These are phyloP conservation scores for Aspergillus fructus DNA, from an alignment of 2,329 filamentous ascomycete species.

Conservation along the genomic window DNA sequence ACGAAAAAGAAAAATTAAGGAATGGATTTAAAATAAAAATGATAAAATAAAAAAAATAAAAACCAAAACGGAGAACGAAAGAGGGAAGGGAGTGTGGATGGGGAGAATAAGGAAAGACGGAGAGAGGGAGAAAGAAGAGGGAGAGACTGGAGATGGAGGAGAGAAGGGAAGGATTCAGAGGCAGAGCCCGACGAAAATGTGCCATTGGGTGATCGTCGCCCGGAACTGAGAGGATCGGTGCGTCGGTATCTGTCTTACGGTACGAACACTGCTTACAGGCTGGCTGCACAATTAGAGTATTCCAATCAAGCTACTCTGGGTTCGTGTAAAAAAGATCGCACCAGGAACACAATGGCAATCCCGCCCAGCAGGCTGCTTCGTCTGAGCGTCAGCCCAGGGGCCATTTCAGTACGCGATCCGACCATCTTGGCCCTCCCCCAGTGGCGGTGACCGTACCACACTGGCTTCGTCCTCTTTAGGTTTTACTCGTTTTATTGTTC, in stretches of 20 bases:
- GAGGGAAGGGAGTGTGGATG: slow-evolving; percentile 19
- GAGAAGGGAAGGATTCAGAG: slow-evolving; percentile 15
- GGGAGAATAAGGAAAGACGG: slow-evolving; percentile 21
- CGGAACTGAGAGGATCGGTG: slow-evolving; percentile 19
- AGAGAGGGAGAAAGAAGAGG: slow-evolving; percentile 19
- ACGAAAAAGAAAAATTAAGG: slow-evolving; percentile 14
- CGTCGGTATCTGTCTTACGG: slow-evolving; percentile 13
- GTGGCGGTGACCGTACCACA: slow-evolving; percentile 15
- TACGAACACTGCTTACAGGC: slow-evolving; percentile 10
- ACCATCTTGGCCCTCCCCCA: not conserved
- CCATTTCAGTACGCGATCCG: slow-evolving; percentile 6
- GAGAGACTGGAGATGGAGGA: slow-evolving; percentile 6
- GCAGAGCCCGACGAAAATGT: slow-evolving; percentile 19
- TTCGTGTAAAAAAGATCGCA: not conserved
- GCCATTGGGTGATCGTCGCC: slow-evolving; percentile 23
- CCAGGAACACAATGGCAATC: slow-evolving; percentile 1
- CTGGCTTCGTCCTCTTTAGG: not conserved
- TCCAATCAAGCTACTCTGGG: not conserved
- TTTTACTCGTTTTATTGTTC: slow-evolving; percentile 5
- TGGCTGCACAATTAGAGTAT: slow-evolving; percentile 6
- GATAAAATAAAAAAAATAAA: slow-evolving; percentile 17
- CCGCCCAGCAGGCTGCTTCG: not conserved
- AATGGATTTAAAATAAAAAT: slow-evolving; percentile 11
- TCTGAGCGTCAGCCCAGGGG: slow-evolving; percentile 7
- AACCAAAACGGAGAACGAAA: slow-evolving; percentile 17